phyloP scores from a whole-genome alignment of 2,329 filamentous ascomycete species.

The Ceratocystis lukuohia region DNA sequence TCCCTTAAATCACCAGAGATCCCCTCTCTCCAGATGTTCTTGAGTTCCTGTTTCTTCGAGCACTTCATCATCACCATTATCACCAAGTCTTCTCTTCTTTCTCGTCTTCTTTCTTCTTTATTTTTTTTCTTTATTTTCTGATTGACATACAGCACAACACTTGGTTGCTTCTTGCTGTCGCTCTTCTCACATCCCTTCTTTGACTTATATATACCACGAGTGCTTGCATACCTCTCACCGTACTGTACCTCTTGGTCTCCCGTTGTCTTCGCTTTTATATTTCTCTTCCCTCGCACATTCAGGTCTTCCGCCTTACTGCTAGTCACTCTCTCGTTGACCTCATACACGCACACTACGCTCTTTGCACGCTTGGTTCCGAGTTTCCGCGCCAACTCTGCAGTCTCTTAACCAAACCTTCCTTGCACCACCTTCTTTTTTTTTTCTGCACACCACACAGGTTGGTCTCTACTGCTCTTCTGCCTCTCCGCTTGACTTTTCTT shows the following conservation, averaged over 20 bases:
- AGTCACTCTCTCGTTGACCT: neutral
- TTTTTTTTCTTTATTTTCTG: neutral
- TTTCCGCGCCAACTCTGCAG: neutral
- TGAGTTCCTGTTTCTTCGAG: neutral
- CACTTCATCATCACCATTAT: conserved; percentile 10
- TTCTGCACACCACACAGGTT: neutral
- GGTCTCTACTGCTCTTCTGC: neutral
- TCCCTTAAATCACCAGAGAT: neutral
- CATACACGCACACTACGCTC: neutral
- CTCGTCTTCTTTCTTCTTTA: conserved; percentile 27
- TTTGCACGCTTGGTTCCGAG: neutral
- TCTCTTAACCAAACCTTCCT: neutral
- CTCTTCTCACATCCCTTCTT: neutral
- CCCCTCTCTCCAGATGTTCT: neutral
- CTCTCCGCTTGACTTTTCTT: neutral
- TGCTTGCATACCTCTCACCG: no score
- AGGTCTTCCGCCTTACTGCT: neutral
- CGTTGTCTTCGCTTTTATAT: no score
- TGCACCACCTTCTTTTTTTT: neutral
- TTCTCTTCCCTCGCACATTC: neutral
- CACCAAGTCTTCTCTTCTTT: conserved; percentile 21
- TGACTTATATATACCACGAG: no score
- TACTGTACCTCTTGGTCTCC: no score
- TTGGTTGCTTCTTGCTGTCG: neutral
- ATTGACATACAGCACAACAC: neutral